Base-by-base conservation (phyloP, 352 stramenopile genomes). In the Lagenidium giganteum region DNA sequence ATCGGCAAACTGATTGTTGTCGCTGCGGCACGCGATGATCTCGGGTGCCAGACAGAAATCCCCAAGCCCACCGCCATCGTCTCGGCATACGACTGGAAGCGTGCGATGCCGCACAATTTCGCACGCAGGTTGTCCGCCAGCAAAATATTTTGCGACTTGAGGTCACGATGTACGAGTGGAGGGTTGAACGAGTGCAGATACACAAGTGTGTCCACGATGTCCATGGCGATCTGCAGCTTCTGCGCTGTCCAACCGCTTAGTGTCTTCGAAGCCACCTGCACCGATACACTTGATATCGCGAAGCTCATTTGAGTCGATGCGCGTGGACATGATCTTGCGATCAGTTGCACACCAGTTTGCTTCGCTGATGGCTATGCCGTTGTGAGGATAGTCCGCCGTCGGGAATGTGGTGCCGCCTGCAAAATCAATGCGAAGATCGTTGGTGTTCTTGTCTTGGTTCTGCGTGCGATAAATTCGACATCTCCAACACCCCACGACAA, bases 81-180 rank as follows among this genome's bases (percentile, higher is more conserved):
- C 35, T 51, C 36, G 2, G 62, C 51, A n/a, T n/a, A n/a, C 1
- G 52, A 67, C 18, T 46, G 42, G 23, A 53, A 36, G 6, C 58
- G 47, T 1, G 57, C 57, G 20, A 67, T 67, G 13, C 61, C 61
- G 39, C 65, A 65, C 14, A 67, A n/a, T n/a, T 24, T 71, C 57
- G 5, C 44, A 58, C 4, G 63, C 14, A 44, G 66, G 66, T 8
- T 47, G 48, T 35, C 41, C 17, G 33, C 54, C 24, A 70, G 24
- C 2, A 70, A 32, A 5, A 60, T 34, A 39, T 60, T 60, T 16
- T 40, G 48, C 18, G 51, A 54, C 46, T 60, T 60, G 4, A 60
- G 33, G 28, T 60, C 51, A 23, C 51, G 51, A 35, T 60, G 51
- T 26, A 55, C 50, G 21, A 60, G 23, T 24, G 42, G 42, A n/a